Conservation (phyloP, 208 protist species). For the Trypanosoma conorhini region DNA sequence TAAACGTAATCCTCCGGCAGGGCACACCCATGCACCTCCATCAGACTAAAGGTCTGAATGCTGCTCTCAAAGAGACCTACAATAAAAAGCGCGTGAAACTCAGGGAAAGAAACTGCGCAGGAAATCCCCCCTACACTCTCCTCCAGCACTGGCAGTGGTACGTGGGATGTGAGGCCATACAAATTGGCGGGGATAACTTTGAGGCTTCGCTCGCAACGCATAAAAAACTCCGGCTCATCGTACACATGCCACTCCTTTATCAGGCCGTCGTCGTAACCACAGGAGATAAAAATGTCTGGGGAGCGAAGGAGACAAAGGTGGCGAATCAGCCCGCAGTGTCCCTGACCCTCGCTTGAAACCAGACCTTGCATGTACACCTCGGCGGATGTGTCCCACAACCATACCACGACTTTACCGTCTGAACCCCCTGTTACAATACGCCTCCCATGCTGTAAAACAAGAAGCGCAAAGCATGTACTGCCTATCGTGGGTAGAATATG, state of each 20-base stretch:
- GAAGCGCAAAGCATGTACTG: constrained; percentile 54
- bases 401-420: constrained; percentile 55
- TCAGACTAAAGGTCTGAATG: constrained; percentile 66
- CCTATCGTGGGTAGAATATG: constrained; percentile 35
- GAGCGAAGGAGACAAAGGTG: constrained; percentile 56
- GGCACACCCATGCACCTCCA: constrained; percentile 71
- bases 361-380: constrained; percentile 43
- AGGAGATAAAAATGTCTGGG: constrained; percentile 72
- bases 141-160: not conserved
- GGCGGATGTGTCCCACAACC: constrained; percentile 30
- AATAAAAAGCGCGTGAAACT: constrained; percentile 67
- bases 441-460: constrained; percentile 39
- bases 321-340: constrained; percentile 43
- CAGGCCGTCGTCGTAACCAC: constrained; percentile 68
- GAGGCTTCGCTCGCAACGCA: constrained; percentile 69
- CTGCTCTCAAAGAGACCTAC: constrained; percentile 68
- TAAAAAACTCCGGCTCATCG: constrained; percentile 60
- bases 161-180: not conserved
- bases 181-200: constrained; percentile 33
- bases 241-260: constrained; percentile 89
- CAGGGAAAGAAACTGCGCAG: constrained; percentile 54
- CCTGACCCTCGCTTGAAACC: constrained; percentile 12
- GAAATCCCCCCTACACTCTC: constrained; percentile 48
- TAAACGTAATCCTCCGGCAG: constrained; percentile 68
- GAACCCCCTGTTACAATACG: constrained; percentile 62